Evolutionary conservation across 805 yeast species (phyloP), one percentile per base, ranked within the genome.

Genomic region (Maudiozyma serrabonitensis): DNA sequence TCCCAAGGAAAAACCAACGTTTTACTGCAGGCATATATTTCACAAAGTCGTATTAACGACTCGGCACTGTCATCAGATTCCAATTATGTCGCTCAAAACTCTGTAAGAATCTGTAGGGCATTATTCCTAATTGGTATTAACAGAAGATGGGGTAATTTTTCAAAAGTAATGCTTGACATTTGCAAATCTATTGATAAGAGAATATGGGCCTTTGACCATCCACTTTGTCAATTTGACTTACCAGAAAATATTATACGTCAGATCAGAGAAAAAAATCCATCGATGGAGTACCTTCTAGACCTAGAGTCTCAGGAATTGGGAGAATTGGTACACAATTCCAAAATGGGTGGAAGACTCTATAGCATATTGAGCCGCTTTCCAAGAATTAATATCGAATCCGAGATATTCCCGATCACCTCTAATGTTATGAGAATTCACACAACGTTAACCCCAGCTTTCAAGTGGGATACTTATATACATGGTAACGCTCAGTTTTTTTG

Each of bases 81-180:
- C 45, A 85, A 87, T 54, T 93, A 93, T 63, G 95, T 93, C 50
- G 97, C 98, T 1, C 99, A 93, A 60, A 93, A 93, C 60, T 78
- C 97, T 3, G 88, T 91, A 1, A 81, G 99, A 72, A 91, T 93
- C 34, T 80, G 95, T 56, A 78, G 98, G 25, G 96, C 99, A 0
- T 71, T 95, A 45, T 89, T 93, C 57, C 69, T 90, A 53, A 81
- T 93, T 53, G 95, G 95, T 37, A 71, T 93, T 35, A 86, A 87
- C 60, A 74, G 99, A 56, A 73, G 95, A 50, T 93, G 99, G 99
- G 96, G 98, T 1, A 65, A 70, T 6, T 81, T 89, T 53, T 75
- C 93, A 46, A 78, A 81, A 49, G 76, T 84, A 6, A 76, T 90
- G 77, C 69, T 93, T 28, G 76, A 87, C 7, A 72, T 93, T 19